phyloP scores from a whole-genome alignment of 2,329 filamentous ascomycete genomes.

The Cytospora piceicola region DNA sequence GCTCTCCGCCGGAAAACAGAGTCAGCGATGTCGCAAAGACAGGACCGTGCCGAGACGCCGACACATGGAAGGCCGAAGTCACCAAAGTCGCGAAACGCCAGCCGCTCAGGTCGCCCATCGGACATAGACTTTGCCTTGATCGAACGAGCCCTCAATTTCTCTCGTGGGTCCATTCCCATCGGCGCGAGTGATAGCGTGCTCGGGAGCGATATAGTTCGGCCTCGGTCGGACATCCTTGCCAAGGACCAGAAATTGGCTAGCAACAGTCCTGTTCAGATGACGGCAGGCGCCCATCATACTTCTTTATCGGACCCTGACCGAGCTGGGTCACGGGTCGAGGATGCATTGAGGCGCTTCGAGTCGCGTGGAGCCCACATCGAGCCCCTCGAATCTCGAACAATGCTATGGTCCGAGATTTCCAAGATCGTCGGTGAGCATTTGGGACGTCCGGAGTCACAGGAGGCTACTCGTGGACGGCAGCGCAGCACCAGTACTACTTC shows the following conservation, averaged over 20 bases:
- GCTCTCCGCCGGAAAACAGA: not conserved
- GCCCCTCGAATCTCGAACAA: conserved; percentile 20
- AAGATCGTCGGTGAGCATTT: conserved; percentile 23
- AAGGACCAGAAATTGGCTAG: not conserved
- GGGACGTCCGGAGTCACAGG: not conserved
- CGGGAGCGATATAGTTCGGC: not conserved
- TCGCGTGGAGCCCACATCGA: conserved; percentile 10
- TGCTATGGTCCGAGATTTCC: conserved; percentile 24
- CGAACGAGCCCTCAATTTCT: conserved; percentile 27
- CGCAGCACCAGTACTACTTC: not conserved
- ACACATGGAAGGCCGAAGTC: conserved; percentile 36
- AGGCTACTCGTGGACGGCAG: conserved; percentile 19
- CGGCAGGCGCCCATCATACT: not conserved
- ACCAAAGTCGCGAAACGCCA: conserved; percentile 45
- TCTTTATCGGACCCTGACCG: not conserved
- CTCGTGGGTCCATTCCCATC: conserved; percentile 34
- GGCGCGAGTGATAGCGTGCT: conserved; percentile 38
- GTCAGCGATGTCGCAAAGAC: conserved; percentile 5
- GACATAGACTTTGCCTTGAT: conserved; percentile 3
- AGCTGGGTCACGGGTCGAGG: not conserved
- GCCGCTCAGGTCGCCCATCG: conserved; percentile 30
- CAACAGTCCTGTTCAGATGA: not conserved
- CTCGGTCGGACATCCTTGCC: not conserved
- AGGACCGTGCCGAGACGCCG: not conserved
- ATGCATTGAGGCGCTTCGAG: too few relatives aligned